Conservation (phyloP, 2,329 filamentous ascomycete genomes). For the Pseudopyrenochaeta lycopersici region DNA sequence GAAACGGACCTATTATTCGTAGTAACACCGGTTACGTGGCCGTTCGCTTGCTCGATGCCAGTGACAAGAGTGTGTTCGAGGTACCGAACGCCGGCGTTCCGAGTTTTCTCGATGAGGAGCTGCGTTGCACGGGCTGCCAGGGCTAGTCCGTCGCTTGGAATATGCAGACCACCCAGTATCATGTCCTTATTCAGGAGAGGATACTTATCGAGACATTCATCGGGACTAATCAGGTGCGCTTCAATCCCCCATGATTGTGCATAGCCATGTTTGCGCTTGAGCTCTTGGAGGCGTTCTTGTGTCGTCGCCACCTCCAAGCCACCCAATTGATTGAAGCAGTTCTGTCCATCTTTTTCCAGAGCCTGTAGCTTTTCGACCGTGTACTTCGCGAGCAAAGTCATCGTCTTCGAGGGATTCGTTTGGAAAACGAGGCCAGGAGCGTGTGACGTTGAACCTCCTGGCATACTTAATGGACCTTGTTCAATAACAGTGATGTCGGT, state of each 20-base stretch:
- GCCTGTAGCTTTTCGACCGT: constrained; percentile 68
- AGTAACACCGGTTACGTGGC: constrained; percentile 65
- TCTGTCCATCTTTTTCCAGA: constrained; percentile 53
- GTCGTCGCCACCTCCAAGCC: constrained; percentile 71
- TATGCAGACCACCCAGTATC: constrained; percentile 67
- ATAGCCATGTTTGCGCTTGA: constrained; percentile 70
- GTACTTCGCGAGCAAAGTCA: constrained; percentile 68
- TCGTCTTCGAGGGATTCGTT: constrained; percentile 65
- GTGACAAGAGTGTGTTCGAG: constrained; percentile 66
- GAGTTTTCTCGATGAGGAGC: constrained; percentile 66
- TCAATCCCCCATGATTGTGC: constrained; percentile 69
- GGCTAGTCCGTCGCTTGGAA: constrained; percentile 69
- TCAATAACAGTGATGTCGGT: constrained; percentile 70
- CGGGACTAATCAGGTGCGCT: constrained; percentile 59
- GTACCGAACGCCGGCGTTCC: constrained; percentile 66
- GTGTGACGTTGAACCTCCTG: constrained; percentile 72
- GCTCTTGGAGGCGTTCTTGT: constrained; percentile 65
- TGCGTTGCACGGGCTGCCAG: constrained; percentile 69
- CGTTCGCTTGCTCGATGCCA: constrained; percentile 60
- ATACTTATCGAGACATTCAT: constrained; percentile 64
- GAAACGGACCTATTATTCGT: constrained; percentile 60
- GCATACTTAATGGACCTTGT: constrained; percentile 69
- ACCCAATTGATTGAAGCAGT: constrained; percentile 70
- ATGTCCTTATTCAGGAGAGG: constrained; percentile 63
- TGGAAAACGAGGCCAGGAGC: constrained; percentile 72